Conservation (phyloP, 2,329 filamentous ascomycete genomes). For the Neonectria hederae region DNA sequence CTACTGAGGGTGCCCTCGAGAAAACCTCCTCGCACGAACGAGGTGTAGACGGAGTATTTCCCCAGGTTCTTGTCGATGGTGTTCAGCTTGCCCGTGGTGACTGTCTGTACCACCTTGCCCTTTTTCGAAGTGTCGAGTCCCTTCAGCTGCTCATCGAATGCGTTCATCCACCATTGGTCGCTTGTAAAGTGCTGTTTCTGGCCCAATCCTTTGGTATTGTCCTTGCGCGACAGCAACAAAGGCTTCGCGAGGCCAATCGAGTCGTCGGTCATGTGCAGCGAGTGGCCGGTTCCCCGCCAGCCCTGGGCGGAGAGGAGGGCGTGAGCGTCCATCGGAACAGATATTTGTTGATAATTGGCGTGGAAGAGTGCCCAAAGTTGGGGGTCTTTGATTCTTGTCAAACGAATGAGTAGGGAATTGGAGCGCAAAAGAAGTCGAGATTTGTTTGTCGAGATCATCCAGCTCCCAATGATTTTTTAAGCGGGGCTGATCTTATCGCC, state of each 20-base stretch:
- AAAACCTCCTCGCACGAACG: constrained; percentile 84
- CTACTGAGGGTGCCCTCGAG: constrained; percentile 74
- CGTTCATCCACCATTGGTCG: constrained; percentile 97
- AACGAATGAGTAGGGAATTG: constrained; percentile 6
- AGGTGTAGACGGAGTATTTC: constrained; percentile 78
- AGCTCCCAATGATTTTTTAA: constrained; percentile 38
- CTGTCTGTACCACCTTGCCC: constrained; percentile 65
- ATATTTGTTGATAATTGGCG: background rate
- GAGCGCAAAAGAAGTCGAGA: constrained; percentile 3
- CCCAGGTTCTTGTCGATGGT: constrained; percentile 63
- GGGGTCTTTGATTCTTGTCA: background rate
- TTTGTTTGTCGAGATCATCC: background rate
- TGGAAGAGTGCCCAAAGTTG: background rate
- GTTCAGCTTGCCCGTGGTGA: constrained; percentile 63
- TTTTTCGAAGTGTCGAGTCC: constrained; percentile 73
- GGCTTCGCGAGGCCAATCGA: constrained; percentile 83
- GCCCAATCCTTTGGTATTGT: constrained; percentile 83
- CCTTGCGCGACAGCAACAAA: constrained; percentile 83
- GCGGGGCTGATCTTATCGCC: constrained; percentile 42
- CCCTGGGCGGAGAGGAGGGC: constrained; percentile 86
- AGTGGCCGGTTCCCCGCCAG: constrained; percentile 90
- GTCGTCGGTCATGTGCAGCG: constrained; percentile 79
- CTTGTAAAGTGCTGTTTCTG: constrained; percentile 73
- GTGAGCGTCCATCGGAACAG: constrained; percentile 76
- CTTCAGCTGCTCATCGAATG: constrained; percentile 90